phyloP scores from a whole-genome alignment of 2,329 filamentous ascomycete species.

The Cryoendolithus antarcticus region DNA sequence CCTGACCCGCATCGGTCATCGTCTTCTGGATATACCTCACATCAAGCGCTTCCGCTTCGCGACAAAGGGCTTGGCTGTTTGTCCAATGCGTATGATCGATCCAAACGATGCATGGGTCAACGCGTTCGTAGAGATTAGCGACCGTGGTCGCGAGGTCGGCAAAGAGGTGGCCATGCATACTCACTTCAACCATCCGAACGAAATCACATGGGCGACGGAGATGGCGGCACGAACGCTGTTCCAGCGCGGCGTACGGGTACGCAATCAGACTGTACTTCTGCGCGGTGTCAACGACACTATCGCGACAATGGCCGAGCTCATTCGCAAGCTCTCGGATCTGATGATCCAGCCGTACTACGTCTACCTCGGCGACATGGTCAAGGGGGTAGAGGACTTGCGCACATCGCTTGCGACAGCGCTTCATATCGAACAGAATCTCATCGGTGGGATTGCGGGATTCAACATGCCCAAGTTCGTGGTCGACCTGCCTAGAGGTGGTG shows the following conservation, averaged over 20 bases:
- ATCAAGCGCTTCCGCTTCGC: slow-evolving; percentile 50
- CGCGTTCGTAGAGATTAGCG: slow-evolving; percentile 39
- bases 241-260: slow-evolving; percentile 40
- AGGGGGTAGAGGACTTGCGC: slow-evolving; percentile 48
- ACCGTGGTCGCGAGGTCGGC: slow-evolving; percentile 38
- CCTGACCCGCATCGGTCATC: slow-evolving; percentile 41
- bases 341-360: slow-evolving; percentile 53
- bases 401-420: slow-evolving; percentile 49
- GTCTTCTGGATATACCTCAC: slow-evolving; percentile 45
- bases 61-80: slow-evolving; percentile 49
- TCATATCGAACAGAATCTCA: slow-evolving; percentile 44
- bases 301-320: slow-evolving; percentile 41
- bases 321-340: slow-evolving; percentile 42
- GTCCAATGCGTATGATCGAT: slow-evolving; percentile 45
- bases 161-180: slow-evolving; percentile 53
- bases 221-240: slow-evolving; percentile 40
- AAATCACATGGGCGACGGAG: slow-evolving; percentile 49
- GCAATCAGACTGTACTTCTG: slow-evolving; percentile 50
- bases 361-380: slow-evolving; percentile 53
- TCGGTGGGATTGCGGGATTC: slow-evolving; percentile 50
- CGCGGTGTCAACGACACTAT: slow-evolving; percentile 46
- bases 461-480: slow-evolving; percentile 51
- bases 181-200: slow-evolving; percentile 52
- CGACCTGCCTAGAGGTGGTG: slow-evolving; percentile 51
- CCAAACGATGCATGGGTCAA: slow-evolving; percentile 40